These are phyloP conservation scores for Trichaptum fuscoviolaceum DNA, from an alignment of 768 basidiomycete genomes.

Conservation along the genomic window DNA sequence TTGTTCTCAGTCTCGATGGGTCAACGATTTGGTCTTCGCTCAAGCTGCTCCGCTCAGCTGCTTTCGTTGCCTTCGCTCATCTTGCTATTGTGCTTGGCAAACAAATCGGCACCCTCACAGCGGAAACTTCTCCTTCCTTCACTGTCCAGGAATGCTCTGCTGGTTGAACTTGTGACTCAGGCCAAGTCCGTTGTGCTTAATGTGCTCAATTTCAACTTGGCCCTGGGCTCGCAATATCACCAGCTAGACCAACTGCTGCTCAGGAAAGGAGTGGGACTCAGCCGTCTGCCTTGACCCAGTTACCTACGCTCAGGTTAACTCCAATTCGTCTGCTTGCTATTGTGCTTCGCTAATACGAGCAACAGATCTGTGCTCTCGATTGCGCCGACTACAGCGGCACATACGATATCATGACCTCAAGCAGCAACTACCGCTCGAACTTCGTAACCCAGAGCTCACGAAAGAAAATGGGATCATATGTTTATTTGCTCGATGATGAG, in stretches of 20 bases:
- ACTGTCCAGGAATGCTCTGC: constrained; percentile 43
- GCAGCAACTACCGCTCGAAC: constrained; percentile 26
- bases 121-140: constrained; percentile 47
- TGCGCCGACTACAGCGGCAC: constrained; percentile 29
- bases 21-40: background rate
- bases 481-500: constrained; percentile 46
- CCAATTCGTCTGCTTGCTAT: constrained; percentile 8
- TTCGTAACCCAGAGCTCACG: constrained; percentile 24
- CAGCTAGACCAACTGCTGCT: constrained; percentile 42
- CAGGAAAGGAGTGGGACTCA: constrained; percentile 50
- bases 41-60: constrained; percentile 24
- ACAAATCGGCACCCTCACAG: constrained; percentile 41
- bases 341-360: background rate
- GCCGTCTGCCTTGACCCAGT: constrained; percentile 43
- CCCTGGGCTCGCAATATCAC: constrained; percentile 31
- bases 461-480: constrained; percentile 30
- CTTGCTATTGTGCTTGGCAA: constrained; percentile 41
- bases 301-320: constrained; percentile 33
- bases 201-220: constrained; percentile 52
- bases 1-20: background rate
- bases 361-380: constrained; percentile 15
- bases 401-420: constrained; percentile 28
- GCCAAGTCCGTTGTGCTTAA: constrained; percentile 25
- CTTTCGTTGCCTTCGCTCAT: constrained; percentile 25
- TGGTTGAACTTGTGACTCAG: constrained; percentile 34